Evolutionary conservation across 2,329 filamentous ascomycete species (phyloP), one percentile per base, ranked within the genome.

Genomic region (Phialophora expanda): DNA sequence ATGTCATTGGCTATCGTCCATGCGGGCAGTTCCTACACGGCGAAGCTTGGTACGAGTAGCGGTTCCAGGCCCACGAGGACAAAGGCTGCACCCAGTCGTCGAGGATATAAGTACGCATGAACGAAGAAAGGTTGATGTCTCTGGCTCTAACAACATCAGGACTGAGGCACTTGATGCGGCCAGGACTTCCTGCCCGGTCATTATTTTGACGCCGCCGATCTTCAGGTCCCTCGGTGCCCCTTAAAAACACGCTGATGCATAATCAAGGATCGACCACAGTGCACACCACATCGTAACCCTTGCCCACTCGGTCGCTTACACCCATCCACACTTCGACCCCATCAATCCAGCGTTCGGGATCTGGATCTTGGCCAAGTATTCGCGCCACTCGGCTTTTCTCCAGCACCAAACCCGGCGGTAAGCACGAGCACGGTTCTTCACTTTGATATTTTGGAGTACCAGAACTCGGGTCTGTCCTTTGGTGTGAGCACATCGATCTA

Each of bases 291-390:
- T n/a, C 11, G 56, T 50, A 50, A 5, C 30, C n/a, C 24, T 32
- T 46, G 3, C 38, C 56, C 24, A 17, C n/a, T 58, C 56, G 6
- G 38, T 38, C 44, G 56, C 56, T 58, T 58, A 58, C 41, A 11
- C 8, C 20, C 11, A 17, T 20, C 38, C 7, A 4, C 30, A 30
- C 7, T 30, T 22, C 3, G 34, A 46, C 22, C 11, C 9, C n/a
- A 44, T 17, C 24, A 28, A 44, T 6, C 20, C 12, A 4, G 48
- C 38, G 9, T 8, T 44, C 24, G 2, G 26, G 7, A 38, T n/a
- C 17, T 11, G 17, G 4, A 30, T 58, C 14, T 8, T 58, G 56
- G 56, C 34, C 11, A 22, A 28, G 14, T 48, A n/a, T n/a, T n/a
- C 14, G 20, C n/a, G 30, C 2, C 4, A 59, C 14, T 17, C 38